Evolutionary conservation across 169 alveolate species (phyloP), one percentile per base, ranked within the genome.

Genomic region (Prorocentrum cordatum): DNA sequence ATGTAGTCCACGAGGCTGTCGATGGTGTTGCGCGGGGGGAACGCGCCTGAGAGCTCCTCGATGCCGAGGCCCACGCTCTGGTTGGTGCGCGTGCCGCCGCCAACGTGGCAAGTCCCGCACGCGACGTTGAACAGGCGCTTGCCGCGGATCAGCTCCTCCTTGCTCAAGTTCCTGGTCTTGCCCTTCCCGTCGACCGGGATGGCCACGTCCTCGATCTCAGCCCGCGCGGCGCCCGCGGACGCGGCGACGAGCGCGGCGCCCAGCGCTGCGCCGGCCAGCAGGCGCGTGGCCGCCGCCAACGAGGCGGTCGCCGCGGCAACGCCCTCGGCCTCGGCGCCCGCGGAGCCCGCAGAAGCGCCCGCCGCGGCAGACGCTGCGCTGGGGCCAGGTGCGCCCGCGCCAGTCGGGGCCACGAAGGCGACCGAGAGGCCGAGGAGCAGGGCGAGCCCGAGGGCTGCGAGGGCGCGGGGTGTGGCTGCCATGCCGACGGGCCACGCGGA

Each of bases 51-150:
- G 32, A 75, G 68, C 72, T 47, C 68, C 72, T 75, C 86, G 39
- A 75, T 54, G 33, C 54, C 86, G 50, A 45, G 45, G 83, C 83
- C 83, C 16, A 39, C 66, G 38, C 54, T 50, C 86, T 75, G 86
- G 86, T 75, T 75, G 54, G 86, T 75, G 72, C 86, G 86, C 72
- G 86, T 75, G 70, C 86, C 86, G 24, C 86, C 86, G 47, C 86
- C 86, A 72, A 75, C 86, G 47, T 75, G 86, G 86, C 86, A 75
- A 18, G 86, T 36, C 29, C 72, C 70, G 86, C 86, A 75, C 61
- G 86, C 86, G 6, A 72, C 86, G 86, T 54, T 75, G 47, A 75
- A 75, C 73, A 75, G 61, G 54, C 86, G 86, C 86, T 75, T 75
- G 86, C 86, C 86, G 18, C 86, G 86, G n/a, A 50, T 72, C 58